Evolutionary conservation across 148 eudicot genomes (phyloP), one percentile per base, ranked within the genome.

Genomic region (Cornus florida): DNA sequence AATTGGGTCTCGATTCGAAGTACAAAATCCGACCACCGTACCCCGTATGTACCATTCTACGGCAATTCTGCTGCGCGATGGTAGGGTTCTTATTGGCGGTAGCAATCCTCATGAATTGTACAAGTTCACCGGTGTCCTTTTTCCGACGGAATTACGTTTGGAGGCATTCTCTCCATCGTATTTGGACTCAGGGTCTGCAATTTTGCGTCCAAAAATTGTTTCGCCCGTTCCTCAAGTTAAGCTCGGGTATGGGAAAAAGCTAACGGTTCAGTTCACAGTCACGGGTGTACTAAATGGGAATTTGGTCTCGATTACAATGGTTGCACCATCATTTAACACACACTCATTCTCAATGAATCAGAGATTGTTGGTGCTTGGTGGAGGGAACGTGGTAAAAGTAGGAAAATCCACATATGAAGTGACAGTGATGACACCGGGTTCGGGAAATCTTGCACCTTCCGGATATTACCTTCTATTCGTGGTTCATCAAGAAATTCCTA

Each of bases 11-110:
- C 84, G 97, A 7, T 94, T 94, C 6, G 92, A 84, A 77, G 75
- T 89, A 17, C 84, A 82, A 67, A 89, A 70, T 41, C 80, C 94
- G 1, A 77, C 84, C 8, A 78, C 78, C 5, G 85, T 67, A 2
- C 92, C 95, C 0, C 83, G 97, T 16, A 79, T 94, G 91, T 94
- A 94, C 77, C 98, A 94, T 67, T 94, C 98, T 0, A 74, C 91
- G 1, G 92, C 97, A 0, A 53, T 91, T 39, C 53, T 94, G 20
- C 38, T 94, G 4, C 84, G 91, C 10, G 98, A 94, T 32, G 97
- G 98, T 0, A 79, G 97, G 46, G 88, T 94, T 12, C 60, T 94
- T 0, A 92, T 94, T 1, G 97, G 92, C 0, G 98, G 98, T 6
- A 92, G 91, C 71, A 94, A 92, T 67, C 94, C 98, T 0, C 92